These are phyloP conservation scores for Neonectria sp. DNA, from an alignment of 2,329 filamentous ascomycete species.

Conservation along the genomic window DNA sequence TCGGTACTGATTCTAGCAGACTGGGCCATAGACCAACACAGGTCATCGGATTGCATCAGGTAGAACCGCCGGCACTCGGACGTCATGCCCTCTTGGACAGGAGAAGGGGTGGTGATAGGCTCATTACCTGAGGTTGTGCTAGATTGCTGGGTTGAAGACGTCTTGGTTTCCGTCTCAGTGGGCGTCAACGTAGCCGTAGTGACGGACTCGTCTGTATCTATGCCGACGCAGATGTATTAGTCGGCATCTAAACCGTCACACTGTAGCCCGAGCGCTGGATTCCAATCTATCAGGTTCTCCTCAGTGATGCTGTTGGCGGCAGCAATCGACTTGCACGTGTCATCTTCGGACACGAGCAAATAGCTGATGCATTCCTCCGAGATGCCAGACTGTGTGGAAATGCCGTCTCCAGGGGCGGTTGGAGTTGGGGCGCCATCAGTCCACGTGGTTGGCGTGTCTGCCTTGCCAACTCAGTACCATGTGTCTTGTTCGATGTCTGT, in stretches of 20 bases:
- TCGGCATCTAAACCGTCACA: conserved; percentile 30
- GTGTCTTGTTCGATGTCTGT: too few relatives aligned
- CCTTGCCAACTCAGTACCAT: too few relatives aligned
- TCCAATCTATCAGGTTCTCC: conserved; percentile 45
- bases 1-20: background rate
- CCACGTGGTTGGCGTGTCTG: too few relatives aligned
- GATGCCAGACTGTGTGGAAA: too few relatives aligned
- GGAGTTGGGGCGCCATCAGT: too few relatives aligned
- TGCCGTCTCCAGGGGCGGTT: too few relatives aligned
- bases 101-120: conserved; percentile 44
- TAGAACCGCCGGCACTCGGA: conserved; percentile 50
- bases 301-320: background rate
- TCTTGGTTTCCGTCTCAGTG: background rate
- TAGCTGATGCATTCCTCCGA: too few relatives aligned
- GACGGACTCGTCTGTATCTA: background rate
- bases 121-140: conserved; percentile 15
- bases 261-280: conserved; percentile 28
- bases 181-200: background rate
- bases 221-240: conserved; percentile 13
- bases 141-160: background rate
- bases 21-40: conserved; percentile 41
- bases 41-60: conserved; percentile 37
- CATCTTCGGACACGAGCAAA: too few relatives aligned
- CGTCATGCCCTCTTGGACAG: conserved; percentile 49
- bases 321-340: background rate